Conservation (phyloP, 306 rosid genomes). For the Prunus salicina region DNA sequence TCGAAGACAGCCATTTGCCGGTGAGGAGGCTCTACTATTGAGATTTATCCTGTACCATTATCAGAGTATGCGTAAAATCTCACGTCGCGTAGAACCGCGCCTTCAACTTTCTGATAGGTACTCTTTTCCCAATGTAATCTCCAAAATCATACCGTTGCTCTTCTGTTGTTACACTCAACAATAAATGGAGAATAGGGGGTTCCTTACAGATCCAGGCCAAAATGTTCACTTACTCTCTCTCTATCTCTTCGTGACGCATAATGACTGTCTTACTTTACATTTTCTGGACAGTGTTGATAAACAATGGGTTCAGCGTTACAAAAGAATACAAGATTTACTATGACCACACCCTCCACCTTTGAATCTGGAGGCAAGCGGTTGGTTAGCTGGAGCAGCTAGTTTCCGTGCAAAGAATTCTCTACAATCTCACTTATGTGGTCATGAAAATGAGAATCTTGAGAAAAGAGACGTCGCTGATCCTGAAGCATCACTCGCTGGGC, state of each 20-base stretch:
- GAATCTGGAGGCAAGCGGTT: slow-evolving; percentile 22
- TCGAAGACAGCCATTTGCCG: too few relatives aligned
- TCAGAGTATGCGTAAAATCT: too few relatives aligned
- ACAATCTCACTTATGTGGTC: slow-evolving; percentile 19
- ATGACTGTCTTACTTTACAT: slow-evolving; percentile 43
- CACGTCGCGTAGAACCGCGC: too few relatives aligned
- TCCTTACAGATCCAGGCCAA: slow-evolving; percentile 8
- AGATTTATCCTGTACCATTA: too few relatives aligned
- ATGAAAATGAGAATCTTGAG: slow-evolving; percentile 87
- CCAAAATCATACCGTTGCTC: too few relatives aligned
- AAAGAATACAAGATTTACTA: slow-evolving; percentile 33
- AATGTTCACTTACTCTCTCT: too few relatives aligned
- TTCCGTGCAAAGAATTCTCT: slow-evolving; percentile 24
- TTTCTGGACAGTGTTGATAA: slow-evolving; percentile 24
- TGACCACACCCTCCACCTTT: slow-evolving; percentile 31
- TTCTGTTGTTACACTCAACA: background rate
- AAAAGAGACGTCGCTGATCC: slow-evolving; percentile 73
- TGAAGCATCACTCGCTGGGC: slow-evolving; percentile 59
- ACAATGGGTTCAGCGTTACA: slow-evolving; percentile 10
- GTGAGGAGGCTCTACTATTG: too few relatives aligned
- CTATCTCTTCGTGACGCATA: slow-evolving; percentile 20
- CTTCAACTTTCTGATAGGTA: too few relatives aligned
- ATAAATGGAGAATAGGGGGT: background rate
- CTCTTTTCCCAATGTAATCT: too few relatives aligned
- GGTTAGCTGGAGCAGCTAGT: slow-evolving; percentile 30